These are phyloP conservation scores for Hygrophorus russula DNA, from an alignment of 768 basidiomycete genomes.

Conservation along the genomic window DNA sequence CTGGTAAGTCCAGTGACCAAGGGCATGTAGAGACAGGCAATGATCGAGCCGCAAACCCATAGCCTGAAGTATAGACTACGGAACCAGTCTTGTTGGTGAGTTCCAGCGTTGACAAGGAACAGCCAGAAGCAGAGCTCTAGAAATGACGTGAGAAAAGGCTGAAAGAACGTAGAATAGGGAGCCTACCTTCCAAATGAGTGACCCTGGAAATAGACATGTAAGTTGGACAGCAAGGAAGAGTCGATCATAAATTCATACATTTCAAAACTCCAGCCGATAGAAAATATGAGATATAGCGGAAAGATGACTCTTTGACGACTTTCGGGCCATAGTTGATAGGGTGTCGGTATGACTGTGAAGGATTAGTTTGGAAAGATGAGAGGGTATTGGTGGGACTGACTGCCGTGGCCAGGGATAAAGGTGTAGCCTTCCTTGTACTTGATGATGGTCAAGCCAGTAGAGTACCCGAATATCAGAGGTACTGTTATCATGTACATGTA, in stretches of 20 bases:
- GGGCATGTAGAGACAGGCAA: slow-evolving; percentile 59
- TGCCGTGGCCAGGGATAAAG: slow-evolving; percentile 28
- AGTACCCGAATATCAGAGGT: slow-evolving; percentile 46
- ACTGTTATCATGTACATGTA: slow-evolving; percentile 61
- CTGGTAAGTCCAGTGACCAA: slow-evolving; percentile 56
- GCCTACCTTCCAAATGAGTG: slow-evolving; percentile 67
- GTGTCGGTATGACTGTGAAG: slow-evolving; percentile 52
- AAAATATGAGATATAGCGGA: slow-evolving; percentile 53
- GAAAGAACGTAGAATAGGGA: neutral
- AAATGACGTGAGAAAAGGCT: slow-evolving; percentile 4
- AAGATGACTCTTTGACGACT: slow-evolving; percentile 38
- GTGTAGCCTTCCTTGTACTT: slow-evolving; percentile 66
- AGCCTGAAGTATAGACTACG: slow-evolving; percentile 59
- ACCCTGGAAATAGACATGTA: slow-evolving; percentile 31
- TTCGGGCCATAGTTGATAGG: slow-evolving; percentile 45
- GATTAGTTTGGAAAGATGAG: too few species aligned
- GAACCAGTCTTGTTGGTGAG: slow-evolving; percentile 68
- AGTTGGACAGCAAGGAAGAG: neutral
- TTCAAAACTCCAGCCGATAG: slow-evolving; percentile 64
- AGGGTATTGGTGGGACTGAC: slow-evolving; percentile 26
- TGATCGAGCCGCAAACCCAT: slow-evolving; percentile 55
- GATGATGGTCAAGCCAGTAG: slow-evolving; percentile 56
- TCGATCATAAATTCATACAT: slow-evolving; percentile 34
- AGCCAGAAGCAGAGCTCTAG: slow-evolving; percentile 83
- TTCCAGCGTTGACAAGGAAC: slow-evolving; percentile 60